Evolutionary conservation across 2,329 filamentous ascomycete species (phyloP).

Genomic region (Apiospora hydei): DNA sequence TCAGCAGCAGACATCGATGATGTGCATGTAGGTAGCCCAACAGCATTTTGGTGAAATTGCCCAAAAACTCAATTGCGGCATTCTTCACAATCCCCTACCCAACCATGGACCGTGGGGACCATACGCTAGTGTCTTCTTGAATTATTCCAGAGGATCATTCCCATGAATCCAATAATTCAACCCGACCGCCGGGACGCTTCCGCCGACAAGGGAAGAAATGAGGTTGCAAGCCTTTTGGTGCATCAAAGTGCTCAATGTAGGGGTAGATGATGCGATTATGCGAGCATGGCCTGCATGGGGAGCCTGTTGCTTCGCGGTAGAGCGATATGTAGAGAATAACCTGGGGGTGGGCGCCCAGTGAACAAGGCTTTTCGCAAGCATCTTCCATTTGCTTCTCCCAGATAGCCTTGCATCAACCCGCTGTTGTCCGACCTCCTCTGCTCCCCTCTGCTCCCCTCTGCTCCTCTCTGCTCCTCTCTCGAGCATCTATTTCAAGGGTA

Average conservation of each 20-base stretch:
- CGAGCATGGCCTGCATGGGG: background rate
- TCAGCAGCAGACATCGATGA: background rate
- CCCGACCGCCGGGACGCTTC: constrained; percentile 13
- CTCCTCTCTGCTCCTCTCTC: background rate
- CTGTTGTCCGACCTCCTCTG: background rate
- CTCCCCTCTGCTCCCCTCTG: background rate
- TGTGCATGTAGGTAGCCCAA: background rate
- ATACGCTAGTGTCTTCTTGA: background rate
- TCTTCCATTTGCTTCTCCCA: constrained; percentile 18
- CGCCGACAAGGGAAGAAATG: constrained; percentile 15
- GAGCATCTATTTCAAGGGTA: background rate
- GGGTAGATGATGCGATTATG: constrained; percentile 5
- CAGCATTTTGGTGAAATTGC: background rate
- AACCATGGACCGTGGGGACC: background rate
- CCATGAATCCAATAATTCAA: background rate
- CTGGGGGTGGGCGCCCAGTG: constrained; percentile 19
- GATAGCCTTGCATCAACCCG: constrained; percentile 19
- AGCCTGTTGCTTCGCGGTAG: background rate
- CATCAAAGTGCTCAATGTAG: background rate
- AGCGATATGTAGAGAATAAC: background rate
- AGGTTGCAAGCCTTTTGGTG: constrained; percentile 18
- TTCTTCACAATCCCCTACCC: background rate
- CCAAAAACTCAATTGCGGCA: constrained; percentile 4
- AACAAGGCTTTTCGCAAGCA: constrained; percentile 5
- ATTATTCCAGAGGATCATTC: background rate